These are phyloP conservation scores for Toxicodendron radicans DNA, from an alignment of 345 rosid genomes.

Conservation along the genomic window DNA sequence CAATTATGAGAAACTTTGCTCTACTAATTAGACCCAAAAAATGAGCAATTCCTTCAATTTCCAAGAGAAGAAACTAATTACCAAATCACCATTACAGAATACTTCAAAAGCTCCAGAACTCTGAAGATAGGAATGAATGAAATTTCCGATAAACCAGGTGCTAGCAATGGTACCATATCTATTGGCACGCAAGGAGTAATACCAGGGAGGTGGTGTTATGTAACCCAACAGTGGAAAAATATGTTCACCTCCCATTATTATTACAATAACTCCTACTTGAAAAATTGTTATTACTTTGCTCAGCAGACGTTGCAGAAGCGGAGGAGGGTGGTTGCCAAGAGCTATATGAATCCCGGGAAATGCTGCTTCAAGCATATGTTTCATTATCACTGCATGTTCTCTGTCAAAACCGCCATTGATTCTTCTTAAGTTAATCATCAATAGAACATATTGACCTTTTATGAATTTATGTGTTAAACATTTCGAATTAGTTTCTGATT, in stretches of 20 bases:
- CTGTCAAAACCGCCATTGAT: constrained; percentile 12
- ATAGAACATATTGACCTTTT: too few species aligned
- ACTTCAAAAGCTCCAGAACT: constrained; percentile 40
- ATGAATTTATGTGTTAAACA: too few species aligned
- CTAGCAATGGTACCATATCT: constrained; percentile 26
- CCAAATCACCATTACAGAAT: constrained; percentile 29
- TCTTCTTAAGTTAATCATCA: too few species aligned
- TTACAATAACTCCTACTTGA: constrained; percentile 25
- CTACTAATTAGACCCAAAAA: neutral
- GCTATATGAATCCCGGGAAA: constrained; percentile 33
- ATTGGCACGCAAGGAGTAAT: constrained; percentile 25
- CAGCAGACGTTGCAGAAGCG: constrained; percentile 15
- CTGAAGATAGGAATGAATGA: constrained; percentile 27
- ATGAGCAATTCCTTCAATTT: neutral
- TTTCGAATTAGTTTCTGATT: too few species aligned
- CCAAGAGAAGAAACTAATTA: neutral
- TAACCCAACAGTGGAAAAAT: constrained; percentile 30
- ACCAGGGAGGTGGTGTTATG: constrained; percentile 29
- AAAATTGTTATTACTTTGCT: constrained; percentile 21
- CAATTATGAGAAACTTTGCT: neutral
- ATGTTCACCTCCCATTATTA: constrained; percentile 31
- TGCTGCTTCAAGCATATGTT: constrained; percentile 31
- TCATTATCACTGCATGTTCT: constrained; percentile 28
- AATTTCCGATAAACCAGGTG: constrained; percentile 34
- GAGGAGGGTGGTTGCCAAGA: constrained; percentile 27